A percentile compares a stretch with the other conserved stretches of the same genome.
phyloP scores from a whole-genome alignment of 2,329 filamentous ascomycete genomes.

The Penicillium janthinellum region DNA sequence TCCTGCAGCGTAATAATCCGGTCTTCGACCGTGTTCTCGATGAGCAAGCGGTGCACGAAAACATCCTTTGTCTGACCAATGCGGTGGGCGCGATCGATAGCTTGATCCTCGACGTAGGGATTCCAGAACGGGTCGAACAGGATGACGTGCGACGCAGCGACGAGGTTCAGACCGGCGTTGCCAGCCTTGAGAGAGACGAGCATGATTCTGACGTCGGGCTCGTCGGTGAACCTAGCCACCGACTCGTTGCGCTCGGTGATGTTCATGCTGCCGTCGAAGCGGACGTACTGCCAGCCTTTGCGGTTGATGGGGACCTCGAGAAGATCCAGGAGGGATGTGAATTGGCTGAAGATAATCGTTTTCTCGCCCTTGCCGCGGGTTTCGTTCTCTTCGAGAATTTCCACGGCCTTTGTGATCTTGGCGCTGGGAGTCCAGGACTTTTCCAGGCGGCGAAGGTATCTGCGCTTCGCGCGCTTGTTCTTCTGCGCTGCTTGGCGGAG shows the following conservation, averaged over 20 bases:
- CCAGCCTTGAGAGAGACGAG: constrained; percentile 78
- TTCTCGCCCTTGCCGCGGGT: constrained; percentile 63
- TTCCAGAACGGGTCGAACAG: constrained; percentile 96
- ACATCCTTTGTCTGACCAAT: constrained; percentile 78
- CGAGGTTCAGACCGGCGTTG: constrained; percentile 84
- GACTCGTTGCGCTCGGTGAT: constrained; percentile 66
- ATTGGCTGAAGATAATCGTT: constrained; percentile 80
- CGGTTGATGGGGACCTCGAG: constrained; percentile 70
- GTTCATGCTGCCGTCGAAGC: constrained; percentile 78
- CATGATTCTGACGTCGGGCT: constrained; percentile 66
- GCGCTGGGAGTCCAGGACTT: constrained; percentile 73
- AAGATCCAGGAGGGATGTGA: constrained; percentile 76
- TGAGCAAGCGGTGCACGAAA: constrained; percentile 76
- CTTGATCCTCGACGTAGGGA: constrained; percentile 88
- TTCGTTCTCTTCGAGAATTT: constrained; percentile 60
- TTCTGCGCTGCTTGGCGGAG: constrained; percentile 68
- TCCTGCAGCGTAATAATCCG: constrained; percentile 79
- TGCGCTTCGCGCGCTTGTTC: constrained; percentile 65
- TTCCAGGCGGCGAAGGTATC: constrained; percentile 69
- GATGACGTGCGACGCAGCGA: constrained; percentile 79
- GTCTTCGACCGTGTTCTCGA: constrained; percentile 80
- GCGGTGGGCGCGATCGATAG: constrained; percentile 84
- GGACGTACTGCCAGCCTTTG: constrained; percentile 61
- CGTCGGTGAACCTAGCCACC: constrained; percentile 67
- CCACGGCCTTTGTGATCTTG: constrained; percentile 70